A percentile compares a stretch with the other conserved stretches of the same genome.
Evolutionary conservation across 768 basidiomycete species (phyloP).

Genomic region (Trametes maxima): DNA sequence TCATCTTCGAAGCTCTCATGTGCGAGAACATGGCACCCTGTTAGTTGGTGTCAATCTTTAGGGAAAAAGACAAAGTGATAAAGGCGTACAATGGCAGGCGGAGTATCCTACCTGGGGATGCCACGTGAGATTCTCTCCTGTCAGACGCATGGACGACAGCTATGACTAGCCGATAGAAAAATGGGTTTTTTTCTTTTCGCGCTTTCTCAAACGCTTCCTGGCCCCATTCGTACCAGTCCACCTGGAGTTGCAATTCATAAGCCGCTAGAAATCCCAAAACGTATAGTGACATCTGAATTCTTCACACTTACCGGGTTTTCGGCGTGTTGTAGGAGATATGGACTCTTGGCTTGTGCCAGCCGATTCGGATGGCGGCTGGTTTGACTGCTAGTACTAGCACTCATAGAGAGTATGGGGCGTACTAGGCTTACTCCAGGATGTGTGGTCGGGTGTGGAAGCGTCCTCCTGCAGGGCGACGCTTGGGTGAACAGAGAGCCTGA

Average conservation of each 20-base stretch:
- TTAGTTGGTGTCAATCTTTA: background rate
- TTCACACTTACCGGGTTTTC: constrained; percentile 26
- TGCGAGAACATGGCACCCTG: constrained; percentile 34
- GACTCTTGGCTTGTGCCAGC: constrained; percentile 27
- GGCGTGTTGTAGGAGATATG: constrained; percentile 31
- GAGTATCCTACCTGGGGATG: constrained; percentile 40
- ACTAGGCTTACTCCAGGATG: too few species aligned
- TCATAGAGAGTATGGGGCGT: background rate
- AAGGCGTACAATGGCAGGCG: constrained; percentile 42
- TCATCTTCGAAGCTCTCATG: constrained; percentile 44
- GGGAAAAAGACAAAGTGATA: background rate
- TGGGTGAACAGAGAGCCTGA: too few species aligned
- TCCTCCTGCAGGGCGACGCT: too few species aligned
- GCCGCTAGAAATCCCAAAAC: background rate
- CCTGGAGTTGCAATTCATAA: constrained; percentile 8
- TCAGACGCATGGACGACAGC: background rate
- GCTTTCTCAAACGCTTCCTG: constrained; percentile 33
- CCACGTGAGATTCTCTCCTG: background rate
- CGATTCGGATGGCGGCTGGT: constrained; percentile 18
- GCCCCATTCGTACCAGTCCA: constrained; percentile 34
- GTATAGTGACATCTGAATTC: background rate
- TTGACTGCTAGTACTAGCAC: background rate
- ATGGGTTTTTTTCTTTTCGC: constrained; percentile 34
- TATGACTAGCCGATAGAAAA: constrained; percentile 35
- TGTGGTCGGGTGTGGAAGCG: too few species aligned